A percentile compares a stretch with the other conserved stretches of the same genome.
Evolutionary conservation across 1,139 yeast species (phyloP).

Genomic region (Groenewaldozyma sp.): DNA sequence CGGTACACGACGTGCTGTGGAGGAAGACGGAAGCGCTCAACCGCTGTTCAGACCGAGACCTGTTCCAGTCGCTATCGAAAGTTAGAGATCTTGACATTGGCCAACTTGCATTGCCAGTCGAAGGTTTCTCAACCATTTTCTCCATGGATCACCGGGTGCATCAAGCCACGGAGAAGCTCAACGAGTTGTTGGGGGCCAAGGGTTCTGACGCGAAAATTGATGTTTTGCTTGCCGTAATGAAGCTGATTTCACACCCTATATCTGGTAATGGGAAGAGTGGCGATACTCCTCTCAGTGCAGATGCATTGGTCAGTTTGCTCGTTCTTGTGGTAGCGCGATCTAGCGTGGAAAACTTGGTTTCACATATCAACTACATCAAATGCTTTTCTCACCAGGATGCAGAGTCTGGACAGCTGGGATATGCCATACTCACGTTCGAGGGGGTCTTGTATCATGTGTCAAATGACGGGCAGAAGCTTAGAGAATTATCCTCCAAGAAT

Average conservation of each 20-base stretch:
- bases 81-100: slow-evolving; percentile 54
- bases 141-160: slow-evolving; percentile 39
- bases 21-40: slow-evolving; percentile 19
- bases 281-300: slow-evolving; percentile 55
- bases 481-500: slow-evolving; percentile 40
- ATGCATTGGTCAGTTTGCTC: slow-evolving; percentile 63
- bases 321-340: slow-evolving; percentile 65
- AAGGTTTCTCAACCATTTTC: slow-evolving; percentile 29
- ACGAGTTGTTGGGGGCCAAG: slow-evolving; percentile 40
- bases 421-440: slow-evolving; percentile 68
- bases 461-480: slow-evolving; percentile 36
- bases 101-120: slow-evolving; percentile 56
- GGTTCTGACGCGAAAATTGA: slow-evolving; percentile 47
- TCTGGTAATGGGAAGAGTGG: not conserved
- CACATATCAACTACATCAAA: slow-evolving; percentile 58
- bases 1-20: slow-evolving; percentile 44
- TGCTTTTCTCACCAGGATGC: slow-evolving; percentile 44
- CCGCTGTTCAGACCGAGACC: slow-evolving; percentile 30
- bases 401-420: slow-evolving; percentile 47
- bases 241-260: slow-evolving; percentile 28
- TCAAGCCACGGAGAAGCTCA: slow-evolving; percentile 47
- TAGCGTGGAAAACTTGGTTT: slow-evolving; percentile 46
- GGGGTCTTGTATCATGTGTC: slow-evolving; percentile 64
- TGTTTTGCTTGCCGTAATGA: slow-evolving; percentile 46
- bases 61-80: slow-evolving; percentile 33